A percentile compares a stretch with the other conserved stretches of the same genome.
phyloP scores from a whole-genome alignment of 2,329 filamentous ascomycete genomes.

The Nemania diffusa region DNA sequence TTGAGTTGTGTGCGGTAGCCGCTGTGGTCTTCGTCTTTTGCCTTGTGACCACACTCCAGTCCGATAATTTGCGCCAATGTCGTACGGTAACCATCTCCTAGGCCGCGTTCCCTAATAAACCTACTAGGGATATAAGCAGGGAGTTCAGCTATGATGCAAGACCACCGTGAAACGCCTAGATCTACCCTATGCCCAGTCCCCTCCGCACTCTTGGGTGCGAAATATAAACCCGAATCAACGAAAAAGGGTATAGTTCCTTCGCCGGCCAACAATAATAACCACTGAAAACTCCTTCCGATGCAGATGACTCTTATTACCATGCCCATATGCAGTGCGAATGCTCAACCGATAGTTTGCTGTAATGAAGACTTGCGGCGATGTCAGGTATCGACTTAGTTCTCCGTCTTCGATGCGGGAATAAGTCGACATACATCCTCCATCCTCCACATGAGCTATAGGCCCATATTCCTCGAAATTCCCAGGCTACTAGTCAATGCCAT shows the following conservation, averaged over 20 bases:
- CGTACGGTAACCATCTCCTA: not conserved
- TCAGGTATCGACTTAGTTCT: not conserved
- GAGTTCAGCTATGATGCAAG: conserved; percentile 8
- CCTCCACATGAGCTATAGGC: not conserved
- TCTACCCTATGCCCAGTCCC: conserved; percentile 14
- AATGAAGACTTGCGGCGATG: not conserved
- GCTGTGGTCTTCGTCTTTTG: not conserved
- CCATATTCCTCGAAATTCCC: not conserved
- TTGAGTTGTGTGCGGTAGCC: not conserved
- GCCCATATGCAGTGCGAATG: conserved; percentile 25
- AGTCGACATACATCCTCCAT: not conserved
- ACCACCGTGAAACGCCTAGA: conserved; percentile 15
- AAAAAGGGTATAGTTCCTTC: conserved; percentile 34
- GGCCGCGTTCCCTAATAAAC: not conserved
- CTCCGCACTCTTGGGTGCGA: not conserved
- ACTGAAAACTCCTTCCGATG: conserved; percentile 33
- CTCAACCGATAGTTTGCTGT: conserved; percentile 1
- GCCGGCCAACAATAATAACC: conserved; percentile 15
- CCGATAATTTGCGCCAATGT: not conserved
- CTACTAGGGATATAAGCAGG: too few species aligned
- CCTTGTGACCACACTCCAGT: not conserved
- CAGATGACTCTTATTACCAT: conserved; percentile 27
- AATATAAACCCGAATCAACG: conserved; percentile 12
- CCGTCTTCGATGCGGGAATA: not conserved
- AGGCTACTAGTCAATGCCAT: not conserved